These are phyloP conservation scores for Fusarium sp. DNA, from an alignment of 2,329 filamentous ascomycete genomes.

Conservation along the genomic window DNA sequence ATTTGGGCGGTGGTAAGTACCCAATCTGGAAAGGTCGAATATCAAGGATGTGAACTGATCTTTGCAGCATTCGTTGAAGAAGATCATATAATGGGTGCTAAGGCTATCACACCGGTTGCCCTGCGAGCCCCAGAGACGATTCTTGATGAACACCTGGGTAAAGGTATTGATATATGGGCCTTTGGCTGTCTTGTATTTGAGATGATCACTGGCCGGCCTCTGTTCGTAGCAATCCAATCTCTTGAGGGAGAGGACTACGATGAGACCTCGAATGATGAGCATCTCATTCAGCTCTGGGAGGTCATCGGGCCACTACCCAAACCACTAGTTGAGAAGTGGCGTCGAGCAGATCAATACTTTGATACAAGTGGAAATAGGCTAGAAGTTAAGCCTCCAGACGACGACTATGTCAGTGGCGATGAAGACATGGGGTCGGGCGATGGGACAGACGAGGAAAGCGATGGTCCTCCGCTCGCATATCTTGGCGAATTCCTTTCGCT, in stretches of 20 bases:
- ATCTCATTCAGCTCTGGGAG: background rate
- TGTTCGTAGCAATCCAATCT: background rate
- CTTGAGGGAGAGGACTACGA: background rate
- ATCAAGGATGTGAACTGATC: accelerated
- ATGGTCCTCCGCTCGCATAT: background rate
- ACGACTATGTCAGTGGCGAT: background rate
- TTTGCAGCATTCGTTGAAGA: background rate
- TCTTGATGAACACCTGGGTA: background rate
- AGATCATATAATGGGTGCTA: accelerated
- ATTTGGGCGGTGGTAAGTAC: background rate
- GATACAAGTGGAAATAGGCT: background rate
- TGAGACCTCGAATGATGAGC: background rate
- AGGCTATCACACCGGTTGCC: background rate
- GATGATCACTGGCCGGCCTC: background rate
- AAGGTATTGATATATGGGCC: background rate
- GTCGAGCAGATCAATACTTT: background rate
- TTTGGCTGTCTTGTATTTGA: background rate
- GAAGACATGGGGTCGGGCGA: background rate
- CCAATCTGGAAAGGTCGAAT: accelerated
- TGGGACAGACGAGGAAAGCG: too few relatives aligned
- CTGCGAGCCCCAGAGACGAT: background rate
- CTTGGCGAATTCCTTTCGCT: background rate
- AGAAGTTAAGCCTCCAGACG: background rate
- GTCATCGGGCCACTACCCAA: background rate
- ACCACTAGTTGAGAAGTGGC: background rate